Conservation (phyloP, 768 basidiomycete genomes). For the Lactarius pseudohatsudake region DNA sequence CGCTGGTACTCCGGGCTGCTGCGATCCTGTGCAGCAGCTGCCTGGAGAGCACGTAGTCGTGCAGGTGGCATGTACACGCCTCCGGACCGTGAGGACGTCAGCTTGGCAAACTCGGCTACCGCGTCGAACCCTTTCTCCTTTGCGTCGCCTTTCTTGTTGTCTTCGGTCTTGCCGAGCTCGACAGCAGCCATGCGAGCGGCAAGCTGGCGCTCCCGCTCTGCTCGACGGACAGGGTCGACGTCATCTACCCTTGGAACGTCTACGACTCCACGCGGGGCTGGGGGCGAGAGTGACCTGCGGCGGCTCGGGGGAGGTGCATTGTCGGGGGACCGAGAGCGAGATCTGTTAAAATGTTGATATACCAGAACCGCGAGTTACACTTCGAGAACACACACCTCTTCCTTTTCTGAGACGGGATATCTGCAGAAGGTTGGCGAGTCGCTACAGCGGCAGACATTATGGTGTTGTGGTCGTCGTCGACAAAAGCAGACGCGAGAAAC, state of each 20-base stretch:
- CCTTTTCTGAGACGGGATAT: slow-evolving; percentile 22
- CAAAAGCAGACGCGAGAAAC: background rate
- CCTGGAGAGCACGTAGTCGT: slow-evolving; percentile 85
- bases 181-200: slow-evolving; percentile 67
- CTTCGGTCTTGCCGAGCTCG: slow-evolving; percentile 61
- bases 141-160: slow-evolving; percentile 34
- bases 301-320: slow-evolving; percentile 44
- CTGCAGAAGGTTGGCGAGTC: slow-evolving; percentile 5
- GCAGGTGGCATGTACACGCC: slow-evolving; percentile 98
- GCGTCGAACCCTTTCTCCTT: slow-evolving; percentile 58
- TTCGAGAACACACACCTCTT: slow-evolving; percentile 19
- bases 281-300: slow-evolving; percentile 44
- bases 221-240: slow-evolving; percentile 72
- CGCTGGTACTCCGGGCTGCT: slow-evolving; percentile 87
- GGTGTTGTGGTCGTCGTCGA: slow-evolving; percentile 8
- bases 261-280: slow-evolving; percentile 34
- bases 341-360: slow-evolving; percentile 30
- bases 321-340: slow-evolving; percentile 36
- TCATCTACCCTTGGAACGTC: slow-evolving; percentile 58
- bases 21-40: slow-evolving; percentile 80
- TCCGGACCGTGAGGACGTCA: slow-evolving; percentile 77
- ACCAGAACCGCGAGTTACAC: background rate
- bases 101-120: slow-evolving; percentile 86
- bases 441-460: slow-evolving; percentile 21
- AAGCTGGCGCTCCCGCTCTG: slow-evolving; percentile 77